Percentiles rank a stretch among this genome's conserved stretches.
Evolutionary conservation across 2,329 filamentous ascomycete genomes (phyloP).

Genomic region (Dissoconium aciculare): DNA sequence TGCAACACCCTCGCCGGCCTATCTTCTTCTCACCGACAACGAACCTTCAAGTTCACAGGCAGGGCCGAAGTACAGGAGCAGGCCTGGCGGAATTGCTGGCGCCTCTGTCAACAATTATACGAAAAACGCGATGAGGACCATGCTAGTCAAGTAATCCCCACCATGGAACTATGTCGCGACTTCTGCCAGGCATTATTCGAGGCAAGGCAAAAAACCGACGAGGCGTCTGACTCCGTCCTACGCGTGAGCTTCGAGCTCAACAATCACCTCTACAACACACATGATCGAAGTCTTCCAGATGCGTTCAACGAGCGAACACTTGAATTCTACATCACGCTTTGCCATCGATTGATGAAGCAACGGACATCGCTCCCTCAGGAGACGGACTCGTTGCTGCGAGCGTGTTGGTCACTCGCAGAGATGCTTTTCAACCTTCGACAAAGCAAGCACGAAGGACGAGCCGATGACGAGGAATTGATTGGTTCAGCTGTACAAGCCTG

Average conservation of each 20-base stretch:
- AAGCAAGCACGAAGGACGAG: slow-evolving; percentile 57
- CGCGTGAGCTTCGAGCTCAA: slow-evolving; percentile 90
- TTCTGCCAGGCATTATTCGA: slow-evolving; percentile 90
- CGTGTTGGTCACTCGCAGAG: slow-evolving; percentile 82
- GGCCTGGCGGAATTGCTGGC: slow-evolving; percentile 91
- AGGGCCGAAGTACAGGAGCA: slow-evolving; percentile 67
- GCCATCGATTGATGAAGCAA: slow-evolving; percentile 93
- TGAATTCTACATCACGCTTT: slow-evolving; percentile 88
- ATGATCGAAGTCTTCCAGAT: slow-evolving; percentile 70
- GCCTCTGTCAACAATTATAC: slow-evolving; percentile 77
- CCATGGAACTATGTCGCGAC: slow-evolving; percentile 74
- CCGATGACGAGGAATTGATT: slow-evolving; percentile 67
- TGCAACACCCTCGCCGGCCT: slow-evolving; percentile 81
- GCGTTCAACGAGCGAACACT: slow-evolving; percentile 77
- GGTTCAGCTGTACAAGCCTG: slow-evolving; percentile 82
- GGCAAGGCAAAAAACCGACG: slow-evolving; percentile 61
- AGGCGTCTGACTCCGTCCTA: slow-evolving; percentile 69
- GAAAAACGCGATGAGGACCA: slow-evolving; percentile 59
- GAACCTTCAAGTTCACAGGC: slow-evolving; percentile 61
- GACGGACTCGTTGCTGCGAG: slow-evolving; percentile 67
- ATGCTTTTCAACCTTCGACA: slow-evolving; percentile 87
- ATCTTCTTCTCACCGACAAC: slow-evolving; percentile 67
- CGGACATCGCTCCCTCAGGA: slow-evolving; percentile 62
- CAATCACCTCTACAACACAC: slow-evolving; percentile 87
- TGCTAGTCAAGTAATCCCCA: slow-evolving; percentile 54